Evolutionary conservation across 192 early-diverging fungal species (phyloP), one percentile per base, ranked within the genome.

Genomic region (Rhizophagus prolifer): DNA sequence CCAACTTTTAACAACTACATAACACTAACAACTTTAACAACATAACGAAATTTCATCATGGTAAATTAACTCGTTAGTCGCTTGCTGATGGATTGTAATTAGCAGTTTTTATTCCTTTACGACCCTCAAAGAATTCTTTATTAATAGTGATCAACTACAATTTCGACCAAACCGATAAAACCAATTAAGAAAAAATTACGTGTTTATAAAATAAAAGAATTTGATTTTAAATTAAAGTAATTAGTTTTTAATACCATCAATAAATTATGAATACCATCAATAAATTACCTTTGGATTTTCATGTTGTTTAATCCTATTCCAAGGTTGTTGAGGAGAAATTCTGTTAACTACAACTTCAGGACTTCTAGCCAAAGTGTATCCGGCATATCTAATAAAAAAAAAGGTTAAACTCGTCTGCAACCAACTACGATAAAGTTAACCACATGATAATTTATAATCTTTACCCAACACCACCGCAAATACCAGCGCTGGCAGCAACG

Each of bases 241-340:
- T 7, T 44, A 44, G 2, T 12, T 44, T 44, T 44, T 44, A 44
- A 44, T 44, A 44, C 4, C 36, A 44, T 38, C 6, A 1, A 5
- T 16, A 30, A 28, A 13, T 9, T n/a, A n/a, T 38, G 6, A n/a
- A n/a, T n/a, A n/a, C n/a, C n/a, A n/a, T n/a, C 13, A 14, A 62
- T 28, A 13, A 25, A 23, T 8, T 67, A 67, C 65, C 31, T 67
- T 67, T 21, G 65, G 31, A 67, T 67, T 67, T 38, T 67, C 31
- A 41, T 67, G 65, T 67, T 67, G 65, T 0, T 38, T 31, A 36
- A 67, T n/a, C 38, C 23, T 67, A 38, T 67, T 67, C 65, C 65
- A 67, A 67, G 65, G 65, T 36, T 38, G 34, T 38, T 30, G 65
- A 10, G 30, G 28, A n/a, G 36, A 21, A 38, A 67, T n/a, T 34